phyloP scores from a whole-genome alignment of 2,329 filamentous ascomycete species.

The Coleophoma crateriformis region DNA sequence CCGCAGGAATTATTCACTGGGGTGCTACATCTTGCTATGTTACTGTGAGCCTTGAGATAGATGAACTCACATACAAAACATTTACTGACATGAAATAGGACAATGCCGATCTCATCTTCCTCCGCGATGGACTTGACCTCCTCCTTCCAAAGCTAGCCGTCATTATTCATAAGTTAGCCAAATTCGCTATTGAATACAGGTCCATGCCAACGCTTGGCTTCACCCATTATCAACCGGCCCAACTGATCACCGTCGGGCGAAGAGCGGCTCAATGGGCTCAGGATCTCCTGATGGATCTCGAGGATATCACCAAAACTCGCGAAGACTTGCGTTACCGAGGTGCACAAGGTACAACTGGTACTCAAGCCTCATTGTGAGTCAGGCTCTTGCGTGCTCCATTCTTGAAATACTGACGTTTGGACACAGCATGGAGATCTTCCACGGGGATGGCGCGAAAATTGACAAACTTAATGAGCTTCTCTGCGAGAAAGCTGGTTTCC shows the following conservation, averaged over 20 bases:
- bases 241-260: constrained; percentile 32
- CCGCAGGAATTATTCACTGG: constrained; percentile 78
- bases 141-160: constrained; percentile 72
- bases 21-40: constrained; percentile 33
- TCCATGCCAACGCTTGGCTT: constrained; percentile 67
- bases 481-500: constrained; percentile 50
- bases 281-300: constrained; percentile 69
- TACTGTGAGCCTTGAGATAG: not conserved
- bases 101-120: constrained; percentile 48
- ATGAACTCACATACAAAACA: too few species aligned
- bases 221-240: constrained; percentile 65
- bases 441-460: constrained; percentile 43
- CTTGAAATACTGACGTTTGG: too few species aligned
- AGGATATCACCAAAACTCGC: constrained; percentile 64
- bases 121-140: constrained; percentile 68
- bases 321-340: constrained; percentile 70
- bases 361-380: constrained; percentile 54
- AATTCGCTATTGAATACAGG: constrained; percentile 71
- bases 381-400: too few species aligned
- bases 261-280: constrained; percentile 48
- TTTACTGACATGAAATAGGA: not conserved
- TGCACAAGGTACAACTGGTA: constrained; percentile 58
- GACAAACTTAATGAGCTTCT: constrained; percentile 50
- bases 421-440: constrained; percentile 36
- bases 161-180: constrained; percentile 67